Percentiles rank a stretch among this genome's conserved stretches.
Conservation (phyloP, 148 eudicot species). For the Linanthus parryae region DNA sequence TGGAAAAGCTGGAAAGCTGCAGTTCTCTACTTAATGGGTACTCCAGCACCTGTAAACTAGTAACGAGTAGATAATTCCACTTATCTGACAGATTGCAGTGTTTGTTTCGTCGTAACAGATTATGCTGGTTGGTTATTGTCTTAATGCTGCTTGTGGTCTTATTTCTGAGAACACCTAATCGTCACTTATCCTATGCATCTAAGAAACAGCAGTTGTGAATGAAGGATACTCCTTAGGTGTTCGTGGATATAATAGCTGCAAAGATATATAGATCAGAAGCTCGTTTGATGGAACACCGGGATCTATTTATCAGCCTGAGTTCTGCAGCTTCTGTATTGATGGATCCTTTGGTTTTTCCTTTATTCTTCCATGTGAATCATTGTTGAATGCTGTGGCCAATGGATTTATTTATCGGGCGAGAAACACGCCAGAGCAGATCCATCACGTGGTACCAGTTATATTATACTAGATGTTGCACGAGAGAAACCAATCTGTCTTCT, state of each 20-base stretch:
- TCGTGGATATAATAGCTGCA: slow-evolving; percentile 15
- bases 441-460: slow-evolving; percentile 19
- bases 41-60: no score
- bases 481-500: slow-evolving; percentile 36
- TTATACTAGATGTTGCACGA: slow-evolving; percentile 22
- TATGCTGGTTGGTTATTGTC: slow-evolving; percentile 38
- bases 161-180: slow-evolving; percentile 34
- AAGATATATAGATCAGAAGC: slow-evolving; percentile 20
- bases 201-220: slow-evolving; percentile 32
- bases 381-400: slow-evolving; percentile 25
- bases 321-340: slow-evolving; percentile 33
- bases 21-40: no score
- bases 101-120: slow-evolving; percentile 32
- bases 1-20: no score
- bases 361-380: slow-evolving; percentile 23
- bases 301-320: slow-evolving; percentile 32
- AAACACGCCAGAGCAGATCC: slow-evolving; percentile 17
- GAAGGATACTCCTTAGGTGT: slow-evolving; percentile 31
- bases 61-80: no score
- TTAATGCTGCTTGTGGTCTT: slow-evolving; percentile 44
- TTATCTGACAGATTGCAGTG: slow-evolving; percentile 38
- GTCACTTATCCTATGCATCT: slow-evolving; percentile 28
- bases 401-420: slow-evolving; percentile 27
- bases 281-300: slow-evolving; percentile 25
- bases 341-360: slow-evolving; percentile 30